Conservation (phyloP, 768 basidiomycete species). For the Suillus placidus region DNA sequence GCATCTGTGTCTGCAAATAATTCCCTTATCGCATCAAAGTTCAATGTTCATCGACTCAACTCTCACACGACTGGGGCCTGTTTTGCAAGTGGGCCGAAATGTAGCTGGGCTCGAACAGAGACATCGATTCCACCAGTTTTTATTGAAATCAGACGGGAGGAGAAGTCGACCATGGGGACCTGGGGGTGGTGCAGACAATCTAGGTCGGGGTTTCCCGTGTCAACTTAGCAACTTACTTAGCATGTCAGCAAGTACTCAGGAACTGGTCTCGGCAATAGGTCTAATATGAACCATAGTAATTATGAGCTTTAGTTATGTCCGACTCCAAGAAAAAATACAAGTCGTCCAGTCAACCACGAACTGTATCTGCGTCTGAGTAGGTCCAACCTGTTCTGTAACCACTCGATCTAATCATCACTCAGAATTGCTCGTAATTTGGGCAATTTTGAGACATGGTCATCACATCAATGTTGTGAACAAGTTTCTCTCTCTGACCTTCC, state of each 20-base stretch:
- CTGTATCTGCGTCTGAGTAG: conserved; percentile 52
- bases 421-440: conserved; percentile 53
- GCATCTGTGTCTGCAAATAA: no score
- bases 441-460: conserved; percentile 55
- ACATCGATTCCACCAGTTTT: no score
- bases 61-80: no score
- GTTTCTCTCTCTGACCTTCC: conserved; percentile 51
- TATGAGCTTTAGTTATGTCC: background rate
- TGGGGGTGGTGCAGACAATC: no score
- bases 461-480: conserved; percentile 52
- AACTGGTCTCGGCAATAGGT: background rate
- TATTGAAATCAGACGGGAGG: background rate
- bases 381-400: conserved; percentile 15
- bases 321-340: conserved; percentile 18
- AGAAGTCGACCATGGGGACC: no score
- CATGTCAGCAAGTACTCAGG: background rate
- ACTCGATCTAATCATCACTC: conserved; percentile 8
- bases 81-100: no score
- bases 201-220: no score
- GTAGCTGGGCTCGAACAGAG: background rate
- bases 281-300: conserved; percentile 3
- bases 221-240: background rate
- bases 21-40: no score
- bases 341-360: conserved; percentile 31
- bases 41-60: background rate